phyloP scores from a whole-genome alignment of 257 asterid species.

The Penstemon newberryi region DNA sequence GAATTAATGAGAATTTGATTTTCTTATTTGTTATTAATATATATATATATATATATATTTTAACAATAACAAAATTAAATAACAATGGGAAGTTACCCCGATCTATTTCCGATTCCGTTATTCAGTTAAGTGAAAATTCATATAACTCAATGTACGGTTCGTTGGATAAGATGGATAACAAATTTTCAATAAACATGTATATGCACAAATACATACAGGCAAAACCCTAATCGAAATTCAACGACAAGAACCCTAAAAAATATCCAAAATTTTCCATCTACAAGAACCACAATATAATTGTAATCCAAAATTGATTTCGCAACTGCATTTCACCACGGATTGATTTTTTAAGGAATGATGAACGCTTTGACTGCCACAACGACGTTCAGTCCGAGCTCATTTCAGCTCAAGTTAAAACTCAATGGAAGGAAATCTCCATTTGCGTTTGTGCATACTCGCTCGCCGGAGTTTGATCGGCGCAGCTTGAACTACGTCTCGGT shows the following conservation, averaged over 20 bases:
- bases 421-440: conserved; percentile 43
- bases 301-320: not conserved
- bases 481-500: conserved; percentile 37
- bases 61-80: no score
- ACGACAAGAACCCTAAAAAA: conserved; percentile 31
- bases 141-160: conserved; percentile 23
- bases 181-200: not conserved
- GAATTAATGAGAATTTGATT: no score
- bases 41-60: no score
- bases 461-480: conserved; percentile 46
- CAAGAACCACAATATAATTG: not conserved
- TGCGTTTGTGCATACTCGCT: conserved; percentile 37
- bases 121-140: no score
- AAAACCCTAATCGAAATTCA: conserved; percentile 31
- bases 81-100: no score
- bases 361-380: conserved; percentile 59
- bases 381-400: conserved; percentile 73
- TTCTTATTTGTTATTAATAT: no score
- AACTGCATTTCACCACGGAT: conserved; percentile 26
- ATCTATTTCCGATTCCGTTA: no score
- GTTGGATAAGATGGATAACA: conserved; percentile 30
- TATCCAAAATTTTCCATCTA: not conserved
- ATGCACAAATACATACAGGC: not conserved
- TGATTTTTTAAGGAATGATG: conserved; percentile 37
- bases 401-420: conserved; percentile 84